These are phyloP conservation scores for Theileria orientalis DNA, from an alignment of 169 alveolate species.

Conservation along the genomic window DNA sequence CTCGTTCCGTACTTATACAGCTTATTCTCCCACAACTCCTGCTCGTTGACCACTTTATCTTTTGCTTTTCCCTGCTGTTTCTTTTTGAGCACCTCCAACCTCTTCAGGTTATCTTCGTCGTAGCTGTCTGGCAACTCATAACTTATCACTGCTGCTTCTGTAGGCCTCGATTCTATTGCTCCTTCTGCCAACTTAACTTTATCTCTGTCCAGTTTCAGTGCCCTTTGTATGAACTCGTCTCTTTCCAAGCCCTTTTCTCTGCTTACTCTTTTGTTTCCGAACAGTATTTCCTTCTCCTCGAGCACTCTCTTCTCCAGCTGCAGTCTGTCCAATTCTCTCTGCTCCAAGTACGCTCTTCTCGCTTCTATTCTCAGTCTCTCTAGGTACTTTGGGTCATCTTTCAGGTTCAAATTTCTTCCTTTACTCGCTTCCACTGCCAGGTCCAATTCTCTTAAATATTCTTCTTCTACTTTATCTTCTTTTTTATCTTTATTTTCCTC, in stretches of 20 bases:
- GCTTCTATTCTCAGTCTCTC: slow-evolving; percentile 77
- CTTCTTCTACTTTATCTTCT: not conserved
- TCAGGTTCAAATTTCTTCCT: slow-evolving; percentile 72
- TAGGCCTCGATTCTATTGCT: slow-evolving; percentile 81
- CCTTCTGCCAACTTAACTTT: slow-evolving; percentile 85
- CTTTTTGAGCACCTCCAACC: slow-evolving; percentile 42
- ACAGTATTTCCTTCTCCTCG: slow-evolving; percentile 84
- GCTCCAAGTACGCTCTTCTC: slow-evolving; percentile 90
- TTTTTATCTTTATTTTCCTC: not conserved
- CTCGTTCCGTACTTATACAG: slow-evolving; percentile 47
- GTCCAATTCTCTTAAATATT: slow-evolving; percentile 37
- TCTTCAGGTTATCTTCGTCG: slow-evolving; percentile 78
- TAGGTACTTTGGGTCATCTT: slow-evolving; percentile 64
- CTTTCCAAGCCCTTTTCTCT: slow-evolving; percentile 54
- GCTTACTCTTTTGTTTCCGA: slow-evolving; percentile 29
- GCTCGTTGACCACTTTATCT: slow-evolving; percentile 30
- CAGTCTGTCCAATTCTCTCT: slow-evolving; percentile 88
- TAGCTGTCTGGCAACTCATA: slow-evolving; percentile 84
- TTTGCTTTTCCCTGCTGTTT: slow-evolving; percentile 25
- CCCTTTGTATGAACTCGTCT: slow-evolving; percentile 65
- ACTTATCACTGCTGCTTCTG: slow-evolving; percentile 68
- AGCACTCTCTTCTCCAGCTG: slow-evolving; percentile 90
- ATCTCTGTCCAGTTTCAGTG: slow-evolving; percentile 82
- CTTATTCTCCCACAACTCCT: slow-evolving; percentile 45
- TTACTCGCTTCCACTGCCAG: slow-evolving; percentile 66